phyloP scores from a whole-genome alignment of 2,329 filamentous ascomycete genomes.

The Metarhizium guizhouense region DNA sequence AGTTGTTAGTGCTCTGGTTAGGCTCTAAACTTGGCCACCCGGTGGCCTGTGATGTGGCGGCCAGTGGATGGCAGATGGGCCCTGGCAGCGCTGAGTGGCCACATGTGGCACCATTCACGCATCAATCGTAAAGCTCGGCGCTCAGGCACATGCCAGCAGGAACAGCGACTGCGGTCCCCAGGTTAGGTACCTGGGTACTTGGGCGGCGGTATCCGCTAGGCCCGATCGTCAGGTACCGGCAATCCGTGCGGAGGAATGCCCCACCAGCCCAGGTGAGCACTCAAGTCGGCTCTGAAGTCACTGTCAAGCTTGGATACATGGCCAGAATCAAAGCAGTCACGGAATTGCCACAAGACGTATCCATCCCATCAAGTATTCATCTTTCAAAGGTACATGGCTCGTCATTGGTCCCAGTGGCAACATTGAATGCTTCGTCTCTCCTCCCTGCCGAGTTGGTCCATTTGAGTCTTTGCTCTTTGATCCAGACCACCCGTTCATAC shows the following conservation, averaged over 20 bases:
- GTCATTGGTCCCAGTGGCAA: too few relatives aligned
- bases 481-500: not conserved
- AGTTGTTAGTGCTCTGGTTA: not conserved
- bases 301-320: too few relatives aligned
- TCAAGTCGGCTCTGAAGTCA: too few relatives aligned
- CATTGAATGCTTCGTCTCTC: not conserved
- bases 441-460: not conserved
- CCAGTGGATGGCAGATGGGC: not conserved
- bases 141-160: not conserved
- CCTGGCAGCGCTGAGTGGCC: not conserved
- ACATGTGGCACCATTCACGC: not conserved
- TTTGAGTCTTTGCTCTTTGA: not conserved
- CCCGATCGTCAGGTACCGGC: not conserved
- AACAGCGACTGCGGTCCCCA: not conserved
- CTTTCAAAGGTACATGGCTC: too few relatives aligned
- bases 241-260: not conserved
- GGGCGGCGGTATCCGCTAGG: too few relatives aligned
- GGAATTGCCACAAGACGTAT: too few relatives aligned
- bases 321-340: too few relatives aligned
- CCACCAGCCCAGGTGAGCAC: too few relatives aligned
- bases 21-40: not conserved
- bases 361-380: too few relatives aligned
- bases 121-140: not conserved
- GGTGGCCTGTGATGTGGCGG: slow-evolving; percentile 1
- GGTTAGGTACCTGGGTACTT: not conserved